These are phyloP conservation scores for Mycena polygramma DNA, from an alignment of 768 basidiomycete genomes.

Conservation along the genomic window DNA sequence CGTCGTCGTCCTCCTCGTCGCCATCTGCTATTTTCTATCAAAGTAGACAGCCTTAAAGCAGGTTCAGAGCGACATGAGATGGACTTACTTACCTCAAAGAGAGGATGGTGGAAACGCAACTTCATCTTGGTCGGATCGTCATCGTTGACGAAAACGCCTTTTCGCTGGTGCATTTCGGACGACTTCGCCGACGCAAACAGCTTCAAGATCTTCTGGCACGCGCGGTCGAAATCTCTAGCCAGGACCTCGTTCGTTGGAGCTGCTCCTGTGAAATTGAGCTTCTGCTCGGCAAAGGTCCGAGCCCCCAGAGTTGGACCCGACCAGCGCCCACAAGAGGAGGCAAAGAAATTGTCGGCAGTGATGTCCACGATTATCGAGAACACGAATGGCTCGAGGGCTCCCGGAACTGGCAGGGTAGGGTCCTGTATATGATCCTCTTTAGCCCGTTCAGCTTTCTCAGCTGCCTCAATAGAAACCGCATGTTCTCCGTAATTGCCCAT, in stretches of 20 bases:
- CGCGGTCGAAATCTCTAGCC: not conserved
- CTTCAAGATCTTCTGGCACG: not conserved
- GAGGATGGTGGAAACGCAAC: not conserved
- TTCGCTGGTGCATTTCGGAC: not conserved
- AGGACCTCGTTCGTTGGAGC: not conserved
- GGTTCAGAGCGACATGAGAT: not conserved
- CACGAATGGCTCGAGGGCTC: not conserved
- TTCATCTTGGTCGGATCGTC: not conserved
- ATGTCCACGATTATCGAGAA: slow-evolving; percentile 11
- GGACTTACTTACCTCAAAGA: slow-evolving; percentile 3
- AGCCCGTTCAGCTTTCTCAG: not conserved
- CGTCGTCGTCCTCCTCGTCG: not conserved
- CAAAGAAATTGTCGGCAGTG: not conserved
- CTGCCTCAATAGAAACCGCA: slow-evolving; percentile 1
- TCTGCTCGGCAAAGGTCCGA: slow-evolving; percentile 1
- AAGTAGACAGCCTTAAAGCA: not conserved
- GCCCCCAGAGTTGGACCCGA: not conserved
- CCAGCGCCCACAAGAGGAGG: not conserved
- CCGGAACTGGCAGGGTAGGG: not conserved
- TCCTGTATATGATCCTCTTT: not conserved
- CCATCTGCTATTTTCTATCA: not conserved
- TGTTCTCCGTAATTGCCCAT: not conserved
- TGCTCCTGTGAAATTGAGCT: slow-evolving; percentile 1
- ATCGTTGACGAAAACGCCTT: not conserved
- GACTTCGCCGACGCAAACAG: not conserved